Base-by-base conservation (phyloP, 2,329 filamentous ascomycete species). In the Paradendryphiella salina region DNA sequence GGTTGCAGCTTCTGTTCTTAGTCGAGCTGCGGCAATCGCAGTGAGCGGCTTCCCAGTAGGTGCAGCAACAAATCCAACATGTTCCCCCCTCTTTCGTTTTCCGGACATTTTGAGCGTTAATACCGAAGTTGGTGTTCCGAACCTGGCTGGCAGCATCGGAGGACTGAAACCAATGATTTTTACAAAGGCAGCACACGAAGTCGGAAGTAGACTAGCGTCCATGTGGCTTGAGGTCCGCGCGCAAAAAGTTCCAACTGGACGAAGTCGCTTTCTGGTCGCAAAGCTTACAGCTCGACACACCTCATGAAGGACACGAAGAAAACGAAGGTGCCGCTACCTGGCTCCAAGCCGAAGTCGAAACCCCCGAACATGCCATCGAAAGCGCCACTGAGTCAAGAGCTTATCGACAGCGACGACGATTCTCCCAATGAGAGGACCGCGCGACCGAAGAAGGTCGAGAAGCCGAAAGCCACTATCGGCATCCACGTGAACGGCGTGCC, bases 261-360 rank as follows among this genome's bases (percentile, higher is more conserved):
- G 52, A 37, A 45, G 23, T 21, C 18, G 54, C 43, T 41, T 33
- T 56, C 43, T 37, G 18, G 44, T 57, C 51, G 55, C 56, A 52
- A 55, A 41, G 40, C 40, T 38, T 26, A 57, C 48, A 56, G 50
- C 37, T 28, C 46, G 23, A 34, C 51, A 50, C 41, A 47, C 61
- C 57, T 55, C 13, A 74, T 72, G 69, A 68, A 65, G 46, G 70
- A 70, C 54, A 50, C 63, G 33, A 73, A 69, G 48, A 65, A 61
- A 57, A 72, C 70, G 8, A 60, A 57, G 15, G 65, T 75, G 21
- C 67, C 72, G 13, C 42, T 73, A 10, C 70, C 71, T 14, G 63
- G 61, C 41, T 56, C 62, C 18, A 69, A 61, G 34, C 43, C 61
- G 7, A 70, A 71, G 35, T 50, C 52, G 6, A 67, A 69, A 50